Base-by-base conservation (phyloP, 129 eudicot species). In the Artemisia tridentata region DNA sequence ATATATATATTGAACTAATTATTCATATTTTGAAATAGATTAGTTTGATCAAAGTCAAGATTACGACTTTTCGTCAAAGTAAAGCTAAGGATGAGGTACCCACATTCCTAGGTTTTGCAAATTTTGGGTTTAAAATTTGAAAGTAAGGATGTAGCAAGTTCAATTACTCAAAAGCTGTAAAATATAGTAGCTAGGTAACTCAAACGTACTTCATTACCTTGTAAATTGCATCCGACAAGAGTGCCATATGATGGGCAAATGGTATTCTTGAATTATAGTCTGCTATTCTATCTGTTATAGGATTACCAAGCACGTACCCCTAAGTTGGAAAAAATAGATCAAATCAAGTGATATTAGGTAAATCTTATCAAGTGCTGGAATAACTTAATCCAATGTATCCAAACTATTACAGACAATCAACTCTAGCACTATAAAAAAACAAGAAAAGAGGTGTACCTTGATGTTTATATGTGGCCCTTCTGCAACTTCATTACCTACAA, bases 291-390 rank as follows among this genome's bases (percentile, higher is more conserved):
- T 63, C 53, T 31, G 81, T 78, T 1, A 23, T 2, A 51, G 81
- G 76, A 70, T 78, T 78, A 63, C 81, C 81, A 18, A 69, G 60
- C 51, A 71, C 10, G 29, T 70, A 78, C 23, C 81, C 76, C 81
- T 78, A 38, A 27, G 17, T 2, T 2, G 58, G 47, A 46, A 45
- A 13, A 69, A 10, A 2, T 3, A 31, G 16, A 27, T n/a, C 12
- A 69, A 68, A 50, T 27, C 55, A 17, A 52, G 63, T 50, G 31
- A 53, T 53, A 55, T 19, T 55, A 11, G 11, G 11, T 16, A 11
- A 3, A 11, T 27, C 31, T 27, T 27, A 27, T 25, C 29, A 25
- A 25, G 29, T 25, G 29, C 12, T n/a, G 23, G 53, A 16, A 69
- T 29, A 53, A 16, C 11, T 49, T 43, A 18, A 45, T 27, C 31